Evolutionary conservation across 2,329 filamentous ascomycete species (phyloP), one percentile per base, ranked within the genome.

Genomic region (Aspergillus sp.): DNA sequence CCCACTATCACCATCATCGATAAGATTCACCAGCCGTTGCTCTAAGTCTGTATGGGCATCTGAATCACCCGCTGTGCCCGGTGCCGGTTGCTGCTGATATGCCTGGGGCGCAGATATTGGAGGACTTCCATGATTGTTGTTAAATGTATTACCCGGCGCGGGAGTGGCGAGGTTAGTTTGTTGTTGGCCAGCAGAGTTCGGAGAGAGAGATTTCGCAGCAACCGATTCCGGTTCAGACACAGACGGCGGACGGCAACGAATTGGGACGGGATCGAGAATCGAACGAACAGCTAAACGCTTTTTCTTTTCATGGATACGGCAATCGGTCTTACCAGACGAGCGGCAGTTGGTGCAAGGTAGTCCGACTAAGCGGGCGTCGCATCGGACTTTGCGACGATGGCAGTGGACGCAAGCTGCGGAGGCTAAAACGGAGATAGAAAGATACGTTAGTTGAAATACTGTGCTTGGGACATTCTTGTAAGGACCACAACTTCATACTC

Each of bases 321-420:
- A 78, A 46, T 71, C 69, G 12, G 59, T 43, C 46, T 68, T 68
- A 15, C 68, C 63, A 30, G 73, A 69, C 20, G 66, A 62, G 30
- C 64, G 64, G 49, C 75, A 78, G 52, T 76, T 76, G 45, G 74
- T 72, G 54, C 75, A 78, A 0, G 75, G 75, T 1, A 69, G 54
- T 12, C 75, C 75, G 27, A 72, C 71, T 17, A 65, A 54, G 47
- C 74, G 67, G 41, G 76, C 70, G 59, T 78, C 75, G 52, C 75
- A 78, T 51, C 73, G 72, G 44, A 78, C 71, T 58, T 78, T 78
- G 48, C 74, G 71, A 44, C 70, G 71, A 59, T 78, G 75, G 46
- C 75, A 78, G 50, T 70, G 66, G 37, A 74, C 60, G 50, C 75
- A 78, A 32, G 75, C 75, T 20, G 62, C 69, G n/a, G 67, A 66